These are phyloP conservation scores for Penicillium tannophilum DNA, from an alignment of 495 filamentous ascomycete species.

Conservation along the genomic window DNA sequence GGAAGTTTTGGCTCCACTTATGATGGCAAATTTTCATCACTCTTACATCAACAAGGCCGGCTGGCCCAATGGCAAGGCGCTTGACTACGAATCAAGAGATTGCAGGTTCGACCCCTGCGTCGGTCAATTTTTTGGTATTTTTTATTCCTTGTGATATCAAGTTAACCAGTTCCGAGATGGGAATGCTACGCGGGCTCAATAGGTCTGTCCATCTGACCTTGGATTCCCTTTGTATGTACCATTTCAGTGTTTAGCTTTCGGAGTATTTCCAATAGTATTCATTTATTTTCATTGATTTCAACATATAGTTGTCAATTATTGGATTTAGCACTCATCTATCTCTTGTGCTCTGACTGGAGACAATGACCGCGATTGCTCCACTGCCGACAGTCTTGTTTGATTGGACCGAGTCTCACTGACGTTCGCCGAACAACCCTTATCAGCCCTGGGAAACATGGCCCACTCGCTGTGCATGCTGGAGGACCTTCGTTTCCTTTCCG, in stretches of 20 bases:
- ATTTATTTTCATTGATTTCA: background rate
- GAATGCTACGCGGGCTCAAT: too few species aligned
- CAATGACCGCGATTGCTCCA: background rate
- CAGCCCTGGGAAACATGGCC: background rate
- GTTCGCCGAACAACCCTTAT: background rate
- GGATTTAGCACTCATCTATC: background rate
- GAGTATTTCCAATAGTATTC: too few species aligned
- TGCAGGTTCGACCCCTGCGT: constrained; percentile 49
- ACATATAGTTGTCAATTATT: background rate
- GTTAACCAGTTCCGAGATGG: too few species aligned
- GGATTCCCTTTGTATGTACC: too few species aligned
- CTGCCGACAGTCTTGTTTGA: background rate
- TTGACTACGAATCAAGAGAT: constrained; percentile 72
- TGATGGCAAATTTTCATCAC: background rate
- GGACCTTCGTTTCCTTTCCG: background rate
- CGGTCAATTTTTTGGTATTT: constrained; percentile 31
- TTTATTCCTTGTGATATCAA: too few species aligned
- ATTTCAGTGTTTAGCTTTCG: too few species aligned
- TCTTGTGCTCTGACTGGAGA: background rate
- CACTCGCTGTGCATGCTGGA: background rate
- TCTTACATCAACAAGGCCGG: constrained; percentile 25
- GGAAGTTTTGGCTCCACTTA: background rate
- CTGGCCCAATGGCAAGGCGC: constrained; percentile 71
- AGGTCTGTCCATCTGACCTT: too few species aligned
- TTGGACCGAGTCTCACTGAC: background rate